Evolutionary conservation across 192 early-diverging fungal genomes (phyloP).

Genomic region (Globomyces pollinis-pini): DNA sequence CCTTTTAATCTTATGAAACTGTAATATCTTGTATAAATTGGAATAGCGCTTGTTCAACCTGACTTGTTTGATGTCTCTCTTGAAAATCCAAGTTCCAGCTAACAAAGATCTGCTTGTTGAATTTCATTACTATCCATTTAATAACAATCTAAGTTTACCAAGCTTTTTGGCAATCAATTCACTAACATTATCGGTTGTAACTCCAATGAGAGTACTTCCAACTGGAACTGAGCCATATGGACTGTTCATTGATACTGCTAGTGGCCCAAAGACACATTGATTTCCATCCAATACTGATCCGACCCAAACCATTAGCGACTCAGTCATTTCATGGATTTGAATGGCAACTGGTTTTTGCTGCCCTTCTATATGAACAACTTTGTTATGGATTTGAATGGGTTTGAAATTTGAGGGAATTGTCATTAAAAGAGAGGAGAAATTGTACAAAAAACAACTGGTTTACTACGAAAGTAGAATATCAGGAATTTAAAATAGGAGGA

Average conservation of each 20-base stretch:
- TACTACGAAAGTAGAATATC: no score
- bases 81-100: not conserved
- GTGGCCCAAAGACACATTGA: not conserved
- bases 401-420: no score
- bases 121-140: no score
- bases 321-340: not conserved
- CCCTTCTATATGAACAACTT: no score
- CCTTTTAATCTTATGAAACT: no score
- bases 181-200: not conserved
- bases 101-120: conserved; percentile 5
- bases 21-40: not conserved
- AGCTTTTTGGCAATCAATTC: not conserved
- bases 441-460: no score
- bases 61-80: not conserved
- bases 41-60: not conserved
- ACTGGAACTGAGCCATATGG: not conserved
- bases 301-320: not conserved
- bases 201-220: not conserved
- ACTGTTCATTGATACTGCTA: not conserved
- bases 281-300: not conserved
- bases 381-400: no score
- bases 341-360: not conserved
- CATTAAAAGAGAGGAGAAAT: no score
- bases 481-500: no score
- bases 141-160: no score